Evolutionary conservation across 2,329 filamentous ascomycete genomes (phyloP).

Genomic region (Helotiales sp.): DNA sequence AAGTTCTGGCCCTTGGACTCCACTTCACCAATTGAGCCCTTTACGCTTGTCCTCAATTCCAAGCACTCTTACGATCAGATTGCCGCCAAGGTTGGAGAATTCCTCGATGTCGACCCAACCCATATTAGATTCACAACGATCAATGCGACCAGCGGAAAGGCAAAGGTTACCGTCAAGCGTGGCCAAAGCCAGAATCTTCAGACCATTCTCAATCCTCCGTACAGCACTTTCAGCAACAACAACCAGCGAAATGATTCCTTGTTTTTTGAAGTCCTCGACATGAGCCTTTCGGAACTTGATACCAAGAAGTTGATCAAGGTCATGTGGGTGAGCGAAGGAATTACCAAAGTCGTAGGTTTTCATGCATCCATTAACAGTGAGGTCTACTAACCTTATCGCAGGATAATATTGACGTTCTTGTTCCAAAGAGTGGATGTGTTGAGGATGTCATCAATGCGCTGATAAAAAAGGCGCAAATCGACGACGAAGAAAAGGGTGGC

Average conservation of each 20-base stretch:
- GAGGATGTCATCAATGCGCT: slow-evolving; percentile 78
- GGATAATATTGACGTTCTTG: slow-evolving; percentile 81
- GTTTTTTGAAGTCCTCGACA: slow-evolving; percentile 92
- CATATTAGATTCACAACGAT: slow-evolving; percentile 93
- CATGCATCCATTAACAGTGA: background rate
- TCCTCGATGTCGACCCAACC: slow-evolving; percentile 77
- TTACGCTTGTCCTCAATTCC: slow-evolving; percentile 79
- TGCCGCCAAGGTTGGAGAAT: slow-evolving; percentile 79
- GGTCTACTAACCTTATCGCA: slow-evolving; percentile 43
- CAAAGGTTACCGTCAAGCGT: slow-evolving; percentile 80
- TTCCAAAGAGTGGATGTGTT: slow-evolving; percentile 83
- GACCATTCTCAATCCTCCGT: slow-evolving; percentile 78
- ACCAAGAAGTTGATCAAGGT: slow-evolving; percentile 88
- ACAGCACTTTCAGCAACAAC: slow-evolving; percentile 71
- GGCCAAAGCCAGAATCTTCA: slow-evolving; percentile 68
- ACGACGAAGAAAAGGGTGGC: slow-evolving; percentile 71
- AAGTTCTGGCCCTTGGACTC: slow-evolving; percentile 70
- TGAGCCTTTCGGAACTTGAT: slow-evolving; percentile 90
- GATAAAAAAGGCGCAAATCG: slow-evolving; percentile 79
- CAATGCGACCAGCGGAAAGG: slow-evolving; percentile 74
- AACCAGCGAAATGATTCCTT: slow-evolving; percentile 77
- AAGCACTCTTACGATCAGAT: slow-evolving; percentile 92
- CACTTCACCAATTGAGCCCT: slow-evolving; percentile 62
- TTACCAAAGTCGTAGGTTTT: slow-evolving; percentile 80
- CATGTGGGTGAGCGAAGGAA: slow-evolving; percentile 84